Evolutionary conservation across 768 basidiomycete genomes (phyloP), one percentile per base, ranked within the genome.

Genomic region (Cystofilobasidium ferigula): DNA sequence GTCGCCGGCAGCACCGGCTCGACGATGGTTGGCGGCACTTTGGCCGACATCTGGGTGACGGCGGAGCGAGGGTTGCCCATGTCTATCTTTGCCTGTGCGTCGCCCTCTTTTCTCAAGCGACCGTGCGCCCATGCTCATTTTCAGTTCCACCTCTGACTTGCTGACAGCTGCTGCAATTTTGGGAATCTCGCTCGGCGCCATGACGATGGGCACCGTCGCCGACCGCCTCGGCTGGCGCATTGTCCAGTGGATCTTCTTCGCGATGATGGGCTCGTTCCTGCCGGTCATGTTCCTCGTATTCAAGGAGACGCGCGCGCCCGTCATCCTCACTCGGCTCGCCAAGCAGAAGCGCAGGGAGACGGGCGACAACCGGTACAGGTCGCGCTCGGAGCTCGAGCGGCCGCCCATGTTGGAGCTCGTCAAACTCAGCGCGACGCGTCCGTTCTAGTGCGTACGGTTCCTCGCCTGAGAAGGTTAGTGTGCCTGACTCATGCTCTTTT

Each of bases 171-270:
- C 79, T 0, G 86, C 84, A 0, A 71, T 89, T 13, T 81, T 80
- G 1, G 84, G 83, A 0, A 82, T 81, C 0, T 86, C 84, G 0
- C 40, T 88, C 0, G 88, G 84, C 3, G 84, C 87, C 0, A 72
- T 86, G 0, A 72, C 80, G 3, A 82, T 83, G 28, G 85, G 84
- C 18, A 78, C 66, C 68, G 73, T 87, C 26, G 85, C 87, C 71
- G 79, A 81, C 68, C 81, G 83, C 66, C 73, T 89, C 1, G 79
- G 79, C 69, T 89, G 88, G 87, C 78, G 87, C 32, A 89, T 88
- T 87, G 87, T 92, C 30, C 83, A 88, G 71, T 89, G 87, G 88
- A 80, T 88, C 12, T 30, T 58, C n/a, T 35, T 45, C 22, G 38
- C 28, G 18, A 10, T 30, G 24, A 60, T 45, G 22, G 47, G 22